Evolutionary conservation across 2,329 filamentous ascomycete genomes (phyloP).

Genomic region (Phyllosticta capitalensis): DNA sequence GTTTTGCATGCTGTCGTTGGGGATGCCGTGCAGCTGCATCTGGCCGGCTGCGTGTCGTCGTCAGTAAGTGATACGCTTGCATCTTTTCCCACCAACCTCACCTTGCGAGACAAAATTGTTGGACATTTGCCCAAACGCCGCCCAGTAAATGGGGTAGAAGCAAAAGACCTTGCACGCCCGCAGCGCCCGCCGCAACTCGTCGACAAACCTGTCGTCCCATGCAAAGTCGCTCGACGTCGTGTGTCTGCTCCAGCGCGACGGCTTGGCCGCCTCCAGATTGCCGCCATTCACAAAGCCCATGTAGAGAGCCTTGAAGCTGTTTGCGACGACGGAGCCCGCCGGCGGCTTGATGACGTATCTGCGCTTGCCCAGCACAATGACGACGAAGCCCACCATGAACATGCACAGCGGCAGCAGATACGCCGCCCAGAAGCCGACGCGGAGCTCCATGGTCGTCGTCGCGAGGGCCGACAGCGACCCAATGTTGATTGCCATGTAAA

Average conservation of each 20-base stretch:
- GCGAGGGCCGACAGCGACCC: constrained; percentile 59
- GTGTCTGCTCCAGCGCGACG: constrained; percentile 40
- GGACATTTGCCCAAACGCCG: constrained; percentile 36
- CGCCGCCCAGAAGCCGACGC: constrained; percentile 57
- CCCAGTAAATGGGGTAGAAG: constrained; percentile 40
- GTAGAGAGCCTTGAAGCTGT: constrained; percentile 49
- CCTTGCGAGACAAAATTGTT: constrained; percentile 41
- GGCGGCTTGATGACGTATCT: constrained; percentile 14
- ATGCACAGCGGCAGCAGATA: constrained; percentile 53
- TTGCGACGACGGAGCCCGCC: constrained; percentile 13
- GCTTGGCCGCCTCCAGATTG: constrained; percentile 51
- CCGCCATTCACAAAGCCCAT: constrained; percentile 42
- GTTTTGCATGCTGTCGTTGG: constrained; percentile 41
- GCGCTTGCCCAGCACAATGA: constrained; percentile 34
- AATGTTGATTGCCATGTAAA: constrained; percentile 61
- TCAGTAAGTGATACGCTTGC: background rate
- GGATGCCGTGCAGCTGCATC: constrained; percentile 38
- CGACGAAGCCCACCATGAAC: constrained; percentile 52
- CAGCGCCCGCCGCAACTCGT: constrained; percentile 58
- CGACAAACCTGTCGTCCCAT: constrained; percentile 63
- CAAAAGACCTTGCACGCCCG: constrained; percentile 60
- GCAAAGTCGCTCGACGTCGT: constrained; percentile 24
- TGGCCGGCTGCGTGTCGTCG: constrained; percentile 26
- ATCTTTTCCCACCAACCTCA: constrained; percentile 11
- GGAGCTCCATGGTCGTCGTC: constrained; percentile 58